Evolutionary conservation across 106 monocot genomes (phyloP).

Genomic region (Dendrobium chrysotoxum): DNA sequence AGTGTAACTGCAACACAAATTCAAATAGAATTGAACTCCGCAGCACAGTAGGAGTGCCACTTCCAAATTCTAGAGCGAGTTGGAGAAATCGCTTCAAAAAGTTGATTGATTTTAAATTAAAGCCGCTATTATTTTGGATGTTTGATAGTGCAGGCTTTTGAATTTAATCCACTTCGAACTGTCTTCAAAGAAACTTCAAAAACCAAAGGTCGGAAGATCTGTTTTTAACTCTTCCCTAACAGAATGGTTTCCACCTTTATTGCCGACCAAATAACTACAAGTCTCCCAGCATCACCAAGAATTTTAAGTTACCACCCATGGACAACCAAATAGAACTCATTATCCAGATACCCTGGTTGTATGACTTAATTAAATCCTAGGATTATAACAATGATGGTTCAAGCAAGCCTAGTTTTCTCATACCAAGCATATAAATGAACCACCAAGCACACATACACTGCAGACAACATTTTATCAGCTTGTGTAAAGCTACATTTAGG

Average conservation of each 20-base stretch:
- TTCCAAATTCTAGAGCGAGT: neutral
- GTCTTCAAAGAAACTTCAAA: neutral
- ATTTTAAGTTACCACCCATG: too few relatives aligned
- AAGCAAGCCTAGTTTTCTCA: too few relatives aligned
- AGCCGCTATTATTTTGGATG: neutral
- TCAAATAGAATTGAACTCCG: neutral
- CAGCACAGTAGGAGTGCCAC: neutral
- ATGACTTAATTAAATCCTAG: too few relatives aligned
- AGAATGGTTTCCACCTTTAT: neutral
- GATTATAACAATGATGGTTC: too few relatives aligned
- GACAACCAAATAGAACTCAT: too few relatives aligned
- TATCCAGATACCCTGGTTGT: too few relatives aligned
- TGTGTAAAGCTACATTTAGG: too few relatives aligned
- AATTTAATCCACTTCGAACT: neutral
- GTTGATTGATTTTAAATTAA: neutral
- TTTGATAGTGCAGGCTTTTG: neutral
- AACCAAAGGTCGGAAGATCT: neutral
- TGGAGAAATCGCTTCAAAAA: neutral
- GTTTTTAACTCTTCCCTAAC: neutral
- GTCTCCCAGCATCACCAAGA: neutral
- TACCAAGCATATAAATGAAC: too few relatives aligned
- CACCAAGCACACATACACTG: too few relatives aligned
- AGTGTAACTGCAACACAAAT: neutral
- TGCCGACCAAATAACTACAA: neutral
- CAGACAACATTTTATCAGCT: too few relatives aligned